Evolutionary conservation across 768 basidiomycete genomes (phyloP), one percentile per base, ranked within the genome.

Genomic region (Chalciporus piperatus): DNA sequence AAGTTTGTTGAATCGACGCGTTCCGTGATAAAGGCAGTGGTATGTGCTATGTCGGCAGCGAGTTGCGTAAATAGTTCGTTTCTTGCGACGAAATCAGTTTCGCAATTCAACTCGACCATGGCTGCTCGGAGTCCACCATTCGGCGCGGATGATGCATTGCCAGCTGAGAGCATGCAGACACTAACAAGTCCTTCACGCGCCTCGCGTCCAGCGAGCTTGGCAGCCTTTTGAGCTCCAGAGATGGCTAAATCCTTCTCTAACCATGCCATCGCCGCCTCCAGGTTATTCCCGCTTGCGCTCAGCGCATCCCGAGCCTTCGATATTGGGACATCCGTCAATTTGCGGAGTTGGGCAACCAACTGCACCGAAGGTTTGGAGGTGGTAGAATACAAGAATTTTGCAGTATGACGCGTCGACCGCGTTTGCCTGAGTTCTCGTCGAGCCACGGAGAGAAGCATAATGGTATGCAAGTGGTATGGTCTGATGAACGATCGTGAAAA

Each of bases 61-160:
- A 95, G 79, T 48, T 77, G 76, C 14, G 82, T 76, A 61, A 98
- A 98, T 12, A 92, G 74, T 51, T 86, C 81, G 60, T 92, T 95
- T 57, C 90, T 74, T 20, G 85, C 91, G 25, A 98, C 95, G 65
- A 97, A 98, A 72, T 98, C 95, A 47, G 95, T 97, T 73, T 98
- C 95, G 73, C 95, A 98, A 59, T 91, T 92, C 54, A 97, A 75
- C 69, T 98, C 95, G 50, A 98, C 74, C 80, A 97, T 88, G 17
- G 87, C 84, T 11, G 89, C 92, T 33, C 90, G 81, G 32, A 89
- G 70, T 35, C 80, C 77, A 17, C 67, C 67, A 7, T 70, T 68
- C 33, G n/a, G n/a, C n/a, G 58, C 56, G 33, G 62, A 72, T 11
- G 62, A 66, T 16, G 75, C 76, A 19, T 72, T 70, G 14, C 87